Percentiles rank a stretch among this genome's conserved stretches.
phyloP scores from a whole-genome alignment of 2,329 filamentous ascomycete genomes.

The Phialophora chinensis region DNA sequence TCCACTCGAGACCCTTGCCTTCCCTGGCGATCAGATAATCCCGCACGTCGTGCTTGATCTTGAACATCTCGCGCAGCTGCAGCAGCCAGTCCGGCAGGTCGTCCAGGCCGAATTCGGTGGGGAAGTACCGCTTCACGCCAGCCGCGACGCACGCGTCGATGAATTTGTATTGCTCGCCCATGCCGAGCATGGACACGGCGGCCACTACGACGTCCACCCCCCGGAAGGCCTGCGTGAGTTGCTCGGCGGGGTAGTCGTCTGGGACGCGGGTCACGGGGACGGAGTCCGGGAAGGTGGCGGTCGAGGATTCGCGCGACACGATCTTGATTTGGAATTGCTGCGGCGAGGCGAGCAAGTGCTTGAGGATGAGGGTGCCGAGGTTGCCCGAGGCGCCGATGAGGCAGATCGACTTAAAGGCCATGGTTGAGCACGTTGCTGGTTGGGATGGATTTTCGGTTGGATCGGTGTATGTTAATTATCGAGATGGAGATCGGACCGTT shows the following conservation, averaged over 20 bases:
- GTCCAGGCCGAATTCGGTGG: constrained; percentile 45
- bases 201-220: constrained; percentile 33
- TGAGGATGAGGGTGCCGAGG: constrained; percentile 30
- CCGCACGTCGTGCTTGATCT: constrained; percentile 44
- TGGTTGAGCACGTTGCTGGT: background rate
- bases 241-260: constrained; percentile 30
- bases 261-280: constrained; percentile 25
- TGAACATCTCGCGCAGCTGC: constrained; percentile 38
- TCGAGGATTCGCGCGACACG: constrained; percentile 30
- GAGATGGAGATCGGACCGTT: too few species aligned
- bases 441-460: too few species aligned
- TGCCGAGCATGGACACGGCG: constrained; percentile 33
- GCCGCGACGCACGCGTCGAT: constrained; percentile 50
- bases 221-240: constrained; percentile 28
- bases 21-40: constrained; percentile 40
- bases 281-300: constrained; percentile 20
- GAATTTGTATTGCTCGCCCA: constrained; percentile 44
- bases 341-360: constrained; percentile 29
- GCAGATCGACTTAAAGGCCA: constrained; percentile 27
- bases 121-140: constrained; percentile 51
- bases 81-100: constrained; percentile 34
- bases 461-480: too few species aligned
- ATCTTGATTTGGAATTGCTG: constrained; percentile 28
- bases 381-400: constrained; percentile 35
- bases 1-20: constrained; percentile 37